Evolutionary conservation across 192 early-diverging fungal species (phyloP).

Genomic region (Paraglomus brasilianum): DNA sequence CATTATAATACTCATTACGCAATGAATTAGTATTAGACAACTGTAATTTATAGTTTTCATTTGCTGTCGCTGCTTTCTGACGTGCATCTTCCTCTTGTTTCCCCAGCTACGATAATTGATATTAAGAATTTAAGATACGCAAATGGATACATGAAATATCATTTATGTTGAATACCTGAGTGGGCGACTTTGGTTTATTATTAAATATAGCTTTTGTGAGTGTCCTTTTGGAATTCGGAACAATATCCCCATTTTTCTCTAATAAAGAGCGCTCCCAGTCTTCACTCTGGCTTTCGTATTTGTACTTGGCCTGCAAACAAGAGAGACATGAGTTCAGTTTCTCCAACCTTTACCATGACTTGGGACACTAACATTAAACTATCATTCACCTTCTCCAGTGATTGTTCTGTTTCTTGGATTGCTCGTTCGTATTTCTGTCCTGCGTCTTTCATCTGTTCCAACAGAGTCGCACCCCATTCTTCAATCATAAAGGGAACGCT

Average conservation of each 20-base stretch:
- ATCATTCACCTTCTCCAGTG: conserved; percentile 74
- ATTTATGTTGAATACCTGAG: conserved; percentile 49
- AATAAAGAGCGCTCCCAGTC: conserved; percentile 84
- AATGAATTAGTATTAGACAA: conserved; percentile 72
- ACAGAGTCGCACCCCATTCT: neutral
- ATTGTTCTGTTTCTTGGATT: conserved; percentile 72
- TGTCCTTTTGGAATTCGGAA: conserved; percentile 42
- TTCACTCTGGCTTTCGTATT: conserved; percentile 76
- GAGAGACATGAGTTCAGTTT: conserved; percentile 9
- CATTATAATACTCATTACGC: conserved; percentile 74
- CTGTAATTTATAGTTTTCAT: conserved; percentile 82
- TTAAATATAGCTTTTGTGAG: conserved; percentile 48
- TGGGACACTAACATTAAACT: neutral
- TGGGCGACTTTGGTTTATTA: conserved; percentile 53
- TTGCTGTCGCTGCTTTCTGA: conserved; percentile 73
- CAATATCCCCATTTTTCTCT: conserved; percentile 46
- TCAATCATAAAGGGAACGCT: conserved; percentile 1
- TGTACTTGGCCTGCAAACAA: conserved; percentile 57
- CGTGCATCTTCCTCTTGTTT: conserved; percentile 86
- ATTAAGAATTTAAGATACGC: neutral
- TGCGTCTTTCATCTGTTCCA: conserved; percentile 72
- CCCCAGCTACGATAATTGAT: conserved; percentile 51
- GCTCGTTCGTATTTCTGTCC: conserved; percentile 71
- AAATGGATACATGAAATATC: neutral
- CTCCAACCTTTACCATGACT: neutral